phyloP scores from a whole-genome alignment of 306 rosid species.

The Cyclanthera cordifolia region DNA sequence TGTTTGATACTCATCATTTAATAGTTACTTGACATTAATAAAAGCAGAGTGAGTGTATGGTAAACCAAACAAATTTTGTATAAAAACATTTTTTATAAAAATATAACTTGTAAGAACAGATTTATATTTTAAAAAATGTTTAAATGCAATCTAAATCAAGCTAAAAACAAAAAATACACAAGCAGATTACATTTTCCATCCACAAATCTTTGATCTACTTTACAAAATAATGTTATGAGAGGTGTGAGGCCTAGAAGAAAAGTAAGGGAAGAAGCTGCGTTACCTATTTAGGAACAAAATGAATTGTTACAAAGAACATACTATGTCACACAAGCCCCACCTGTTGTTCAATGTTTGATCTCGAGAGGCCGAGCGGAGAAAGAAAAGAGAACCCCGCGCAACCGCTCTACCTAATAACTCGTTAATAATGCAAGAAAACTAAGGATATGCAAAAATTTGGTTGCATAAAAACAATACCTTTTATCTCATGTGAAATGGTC shows the following conservation, averaged over 20 bases:
- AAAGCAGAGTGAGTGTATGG: too few species aligned
- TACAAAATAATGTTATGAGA: conserved; percentile 13
- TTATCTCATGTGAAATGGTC: conserved; percentile 49
- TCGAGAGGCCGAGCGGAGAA: neutral
- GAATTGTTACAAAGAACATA: conserved; percentile 6
- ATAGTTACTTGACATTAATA: too few species aligned
- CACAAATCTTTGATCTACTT: neutral
- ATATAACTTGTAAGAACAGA: too few species aligned
- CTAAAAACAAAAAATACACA: neutral
- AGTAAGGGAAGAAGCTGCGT: neutral
- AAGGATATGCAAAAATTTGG: conserved; percentile 2
- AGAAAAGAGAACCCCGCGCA: neutral
- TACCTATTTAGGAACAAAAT: conserved; percentile 12
- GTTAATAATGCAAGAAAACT: neutral
- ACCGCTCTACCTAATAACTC: conserved; percentile 9
- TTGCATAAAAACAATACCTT: conserved; percentile 9
- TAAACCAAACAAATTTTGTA: too few species aligned
- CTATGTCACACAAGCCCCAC: neutral
- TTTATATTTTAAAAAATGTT: too few species aligned
- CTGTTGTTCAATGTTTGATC: neutral
- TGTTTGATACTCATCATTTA: too few species aligned
- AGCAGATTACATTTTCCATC: conserved; percentile 11
- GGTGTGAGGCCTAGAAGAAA: conserved; percentile 6
- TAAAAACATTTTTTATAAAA: too few species aligned
- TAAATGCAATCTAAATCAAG: too few species aligned